Evolutionary conservation across 495 filamentous ascomycete genomes (phyloP).

Genomic region (Astrocystis sublimbata): DNA sequence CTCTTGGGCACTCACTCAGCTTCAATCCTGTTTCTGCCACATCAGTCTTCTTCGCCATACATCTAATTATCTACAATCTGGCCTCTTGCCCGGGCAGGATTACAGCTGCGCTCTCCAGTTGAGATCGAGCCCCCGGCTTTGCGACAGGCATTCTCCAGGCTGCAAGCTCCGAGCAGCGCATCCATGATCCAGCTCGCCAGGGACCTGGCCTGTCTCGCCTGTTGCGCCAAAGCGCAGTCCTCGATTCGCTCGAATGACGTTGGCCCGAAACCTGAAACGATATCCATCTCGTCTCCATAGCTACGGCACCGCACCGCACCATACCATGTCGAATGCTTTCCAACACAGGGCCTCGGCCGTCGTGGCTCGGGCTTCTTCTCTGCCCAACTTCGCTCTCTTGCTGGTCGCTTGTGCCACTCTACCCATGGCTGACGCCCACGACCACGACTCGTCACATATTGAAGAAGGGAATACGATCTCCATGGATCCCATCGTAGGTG

Average conservation of each 20-base stretch:
- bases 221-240: too few species aligned
- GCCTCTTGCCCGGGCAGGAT: too few species aligned
- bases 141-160: conserved; percentile 13
- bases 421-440: conserved; percentile 61
- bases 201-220: too few species aligned
- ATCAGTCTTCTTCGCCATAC: too few species aligned
- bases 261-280: conserved; percentile 6
- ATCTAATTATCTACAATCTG: too few species aligned
- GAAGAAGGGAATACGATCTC: conserved; percentile 74
- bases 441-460: conserved; percentile 73
- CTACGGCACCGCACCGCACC: too few species aligned
- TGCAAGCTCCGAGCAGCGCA: too few species aligned
- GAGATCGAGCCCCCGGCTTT: background rate
- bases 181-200: too few species aligned
- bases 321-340: background rate
- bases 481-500: conserved; percentile 80
- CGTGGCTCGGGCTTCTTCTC: conserved; percentile 20
- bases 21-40: too few species aligned
- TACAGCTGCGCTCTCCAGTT: too few species aligned
- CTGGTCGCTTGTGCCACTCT: conserved; percentile 25
- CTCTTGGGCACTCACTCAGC: too few species aligned
- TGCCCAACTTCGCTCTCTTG: conserved; percentile 22
- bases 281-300: too few species aligned
- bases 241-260: conserved; percentile 10
- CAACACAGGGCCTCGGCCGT: conserved; percentile 8